These are phyloP conservation scores for Zalaria obscura DNA, from an alignment of 2,329 filamentous ascomycete genomes.

Conservation along the genomic window DNA sequence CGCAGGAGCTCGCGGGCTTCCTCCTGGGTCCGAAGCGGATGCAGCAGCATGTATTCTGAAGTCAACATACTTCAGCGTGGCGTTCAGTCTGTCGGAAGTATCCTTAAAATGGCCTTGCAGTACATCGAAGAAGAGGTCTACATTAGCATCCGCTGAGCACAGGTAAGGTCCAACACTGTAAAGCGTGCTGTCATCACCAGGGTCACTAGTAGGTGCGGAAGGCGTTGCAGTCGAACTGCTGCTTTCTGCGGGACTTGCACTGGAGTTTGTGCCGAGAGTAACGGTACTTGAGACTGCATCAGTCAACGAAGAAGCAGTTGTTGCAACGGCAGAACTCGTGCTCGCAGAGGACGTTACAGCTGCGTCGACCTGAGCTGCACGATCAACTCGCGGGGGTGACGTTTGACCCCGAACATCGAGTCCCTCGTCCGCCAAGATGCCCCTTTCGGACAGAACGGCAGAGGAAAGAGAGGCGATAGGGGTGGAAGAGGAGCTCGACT, in stretches of 20 bases:
- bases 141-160: conserved; percentile 39
- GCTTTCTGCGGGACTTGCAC: not conserved
- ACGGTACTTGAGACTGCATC: conserved; percentile 7
- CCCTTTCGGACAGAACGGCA: not conserved
- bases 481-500: not conserved
- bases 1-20: conserved; percentile 25
- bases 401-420: no score
- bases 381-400: no score
- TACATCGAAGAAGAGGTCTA: conserved; percentile 35
- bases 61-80: conserved; percentile 37
- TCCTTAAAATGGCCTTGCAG: conserved; percentile 37
- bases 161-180: conserved; percentile 36
- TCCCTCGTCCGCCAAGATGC: not conserved
- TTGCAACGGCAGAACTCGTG: not conserved
- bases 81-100: conserved; percentile 41
- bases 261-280: conserved; percentile 5
- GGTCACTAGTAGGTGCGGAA: no score
- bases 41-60: conserved; percentile 47
- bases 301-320: not conserved
- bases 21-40: conserved; percentile 24
- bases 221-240: not conserved
- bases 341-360: no score
- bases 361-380: no score
- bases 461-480: not conserved
- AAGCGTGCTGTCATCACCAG: conserved; percentile 8